Evolutionary conservation across 1,284 basidiomycete species (phyloP).

Genomic region (Fistulinella cinereoalba): DNA sequence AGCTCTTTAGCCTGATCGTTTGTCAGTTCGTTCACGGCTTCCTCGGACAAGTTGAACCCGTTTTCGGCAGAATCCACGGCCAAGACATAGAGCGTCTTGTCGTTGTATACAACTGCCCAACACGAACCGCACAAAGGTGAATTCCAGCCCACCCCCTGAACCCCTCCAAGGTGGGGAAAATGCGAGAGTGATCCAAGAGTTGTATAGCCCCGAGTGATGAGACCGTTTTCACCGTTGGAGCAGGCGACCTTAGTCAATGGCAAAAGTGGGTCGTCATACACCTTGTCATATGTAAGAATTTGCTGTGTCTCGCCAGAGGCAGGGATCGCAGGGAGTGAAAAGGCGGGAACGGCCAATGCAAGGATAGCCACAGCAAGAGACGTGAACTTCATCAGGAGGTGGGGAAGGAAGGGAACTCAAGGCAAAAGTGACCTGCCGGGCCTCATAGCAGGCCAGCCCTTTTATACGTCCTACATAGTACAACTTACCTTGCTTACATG

Average conservation of each 20-base stretch:
- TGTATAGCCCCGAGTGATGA: conserved; percentile 37
- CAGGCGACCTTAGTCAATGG: conserved; percentile 46
- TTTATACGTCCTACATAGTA: no score
- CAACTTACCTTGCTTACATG: no score
- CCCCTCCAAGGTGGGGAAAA: conserved; percentile 48
- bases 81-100: not conserved
- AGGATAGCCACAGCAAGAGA: not conserved
- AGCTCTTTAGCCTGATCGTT: not conserved
- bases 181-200: conserved; percentile 42
- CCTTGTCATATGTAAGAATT: not conserved
- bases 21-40: conserved; percentile 48
- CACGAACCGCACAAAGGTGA: not conserved
- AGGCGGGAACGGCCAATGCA: not conserved
- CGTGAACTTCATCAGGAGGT: not conserved
- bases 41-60: conserved; percentile 35
- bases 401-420: no score
- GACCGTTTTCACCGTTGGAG: conserved; percentile 50
- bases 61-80: conserved; percentile 34
- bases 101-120: not conserved
- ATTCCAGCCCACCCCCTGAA: conserved; percentile 25
- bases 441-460: no score
- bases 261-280: not conserved
- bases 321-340: not conserved
- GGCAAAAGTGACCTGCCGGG: no score
- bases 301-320: no score